Base-by-base conservation (phyloP, 2,329 filamentous ascomycete species). In the Tolypocladium nubicola region DNA sequence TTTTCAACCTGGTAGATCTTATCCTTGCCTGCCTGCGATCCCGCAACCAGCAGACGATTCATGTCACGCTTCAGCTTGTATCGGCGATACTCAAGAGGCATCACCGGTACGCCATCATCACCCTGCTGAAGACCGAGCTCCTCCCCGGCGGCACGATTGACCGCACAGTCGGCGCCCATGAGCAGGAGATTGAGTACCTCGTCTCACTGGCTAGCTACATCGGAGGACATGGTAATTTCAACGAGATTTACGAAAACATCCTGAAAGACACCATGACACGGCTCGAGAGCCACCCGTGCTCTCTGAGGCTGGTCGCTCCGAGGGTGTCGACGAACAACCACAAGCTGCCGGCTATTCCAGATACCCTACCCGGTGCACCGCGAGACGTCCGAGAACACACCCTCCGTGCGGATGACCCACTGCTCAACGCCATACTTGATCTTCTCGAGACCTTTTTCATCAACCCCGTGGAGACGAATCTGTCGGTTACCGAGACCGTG, bases 1-100 rank as follows among this genome's bases (percentile, higher is more conserved):
- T 99, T 0, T 99, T 97, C 76, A 97, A 95, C 67, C 76, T 99
- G 11, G 89, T 95, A 30, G 94, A 99, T 72, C 80, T 99, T 14
- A 87, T 96, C 37, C 79, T 95, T 3, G 89, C 91, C 40, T 96
- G 92, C 66, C 77, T 97, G 33, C 82, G 85, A 58, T 97, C 94
- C 0, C 80, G 82, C 50, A 97, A 94, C 65, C 82, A 88, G 55
- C 92, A 97, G 68, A 97, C 94, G 1, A 87, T 96, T 19, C 85
- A 90, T 61, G 90, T 95, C 13, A 96, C 93, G 0, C 77, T 99
- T 52, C 91, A 93, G 63, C 79, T 99, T 8, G 81, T 96, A 19
- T 93, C 90, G 3, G 86, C 90, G 13, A 89, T 99, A 61, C 77
- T 97, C 58, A 87, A 87, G 68, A 85, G 90, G 62, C 93, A 97